These are phyloP conservation scores for Monoraphidium neglectum DNA, from an alignment of 139 green algal species.

Conservation along the genomic window DNA sequence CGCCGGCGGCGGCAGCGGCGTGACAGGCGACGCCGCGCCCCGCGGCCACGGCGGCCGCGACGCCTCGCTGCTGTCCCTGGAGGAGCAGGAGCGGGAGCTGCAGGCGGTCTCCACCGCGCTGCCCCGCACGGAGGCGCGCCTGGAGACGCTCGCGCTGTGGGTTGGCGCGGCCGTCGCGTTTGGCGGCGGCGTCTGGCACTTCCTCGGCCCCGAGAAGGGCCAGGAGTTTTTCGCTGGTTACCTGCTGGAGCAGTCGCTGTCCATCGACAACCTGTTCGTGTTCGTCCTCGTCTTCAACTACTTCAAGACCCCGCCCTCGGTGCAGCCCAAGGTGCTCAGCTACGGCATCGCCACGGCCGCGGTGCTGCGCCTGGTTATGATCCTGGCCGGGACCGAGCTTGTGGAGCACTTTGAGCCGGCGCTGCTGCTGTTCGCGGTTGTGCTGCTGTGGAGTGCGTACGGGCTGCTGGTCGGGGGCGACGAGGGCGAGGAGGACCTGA, in stretches of 20 bases:
- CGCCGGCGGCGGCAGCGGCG: too few relatives aligned
- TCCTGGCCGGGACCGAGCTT: constrained; percentile 78
- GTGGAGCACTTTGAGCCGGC: constrained; percentile 88
- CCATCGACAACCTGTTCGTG: constrained; percentile 98
- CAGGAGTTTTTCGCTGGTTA: constrained; percentile 94
- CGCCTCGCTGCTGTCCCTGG: neutral
- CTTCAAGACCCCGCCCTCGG: constrained; percentile 73
- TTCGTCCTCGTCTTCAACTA: constrained; percentile 98
- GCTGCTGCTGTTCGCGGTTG: constrained; percentile 89
- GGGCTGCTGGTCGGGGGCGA: constrained; percentile 65
- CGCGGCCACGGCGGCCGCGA: too few relatives aligned
- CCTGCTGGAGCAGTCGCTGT: constrained; percentile 95
- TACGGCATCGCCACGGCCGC: constrained; percentile 92
- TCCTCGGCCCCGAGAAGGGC: constrained; percentile 45
- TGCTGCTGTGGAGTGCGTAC: constrained; percentile 89
- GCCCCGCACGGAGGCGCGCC: constrained; percentile 36
- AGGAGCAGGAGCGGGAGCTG: constrained; percentile 51
- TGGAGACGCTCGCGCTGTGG: constrained; percentile 54
- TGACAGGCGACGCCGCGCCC: too few relatives aligned
- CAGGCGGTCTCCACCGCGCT: constrained; percentile 25
- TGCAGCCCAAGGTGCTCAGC: constrained; percentile 85
- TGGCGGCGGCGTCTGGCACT: constrained; percentile 65
- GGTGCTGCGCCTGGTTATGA: constrained; percentile 85
- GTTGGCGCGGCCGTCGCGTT: constrained; percentile 70
- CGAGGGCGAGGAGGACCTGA: constrained; percentile 73